Evolutionary conservation across 2,329 filamentous ascomycete genomes (phyloP).

Genomic region (Dactylellina cionopaga): DNA sequence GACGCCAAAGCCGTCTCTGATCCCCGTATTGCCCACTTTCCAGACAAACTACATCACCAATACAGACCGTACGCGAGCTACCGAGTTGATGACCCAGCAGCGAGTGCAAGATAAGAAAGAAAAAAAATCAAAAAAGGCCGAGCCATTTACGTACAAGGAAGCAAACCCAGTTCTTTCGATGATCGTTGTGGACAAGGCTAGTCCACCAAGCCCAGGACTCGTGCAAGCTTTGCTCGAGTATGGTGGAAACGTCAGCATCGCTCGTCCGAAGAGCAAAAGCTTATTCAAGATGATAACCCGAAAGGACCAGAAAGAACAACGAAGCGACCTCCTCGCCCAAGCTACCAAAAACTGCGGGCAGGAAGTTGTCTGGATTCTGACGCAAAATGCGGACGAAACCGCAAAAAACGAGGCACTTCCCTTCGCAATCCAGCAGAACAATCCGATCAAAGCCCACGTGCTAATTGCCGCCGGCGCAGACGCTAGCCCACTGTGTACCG

Average conservation of each 20-base stretch:
- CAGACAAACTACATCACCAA: conserved; percentile 12
- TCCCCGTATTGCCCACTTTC: conserved; percentile 1
- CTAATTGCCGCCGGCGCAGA: conserved; percentile 9
- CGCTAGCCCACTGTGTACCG: neutral
- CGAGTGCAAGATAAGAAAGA: conserved; percentile 18
- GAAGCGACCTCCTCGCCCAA: conserved; percentile 21
- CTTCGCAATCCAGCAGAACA: conserved; percentile 2
- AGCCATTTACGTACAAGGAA: conserved; percentile 15
- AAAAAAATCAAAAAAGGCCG: conserved; percentile 17
- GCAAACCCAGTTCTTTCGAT: conserved; percentile 13
- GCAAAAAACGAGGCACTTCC: conserved; percentile 12
- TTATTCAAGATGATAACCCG: conserved; percentile 17
- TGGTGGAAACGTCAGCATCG: conserved; percentile 13
- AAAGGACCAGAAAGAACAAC: conserved; percentile 4
- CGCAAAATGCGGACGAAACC: conserved; percentile 3
- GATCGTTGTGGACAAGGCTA: neutral
- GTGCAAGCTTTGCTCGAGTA: conserved; percentile 13
- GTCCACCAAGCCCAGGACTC: conserved; percentile 3
- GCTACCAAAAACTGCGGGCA: conserved; percentile 10
- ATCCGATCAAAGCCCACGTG: neutral
- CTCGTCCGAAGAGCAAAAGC: conserved; percentile 18
- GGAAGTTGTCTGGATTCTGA: conserved; percentile 12
- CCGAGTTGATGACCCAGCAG: conserved; percentile 11
- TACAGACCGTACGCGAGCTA: conserved; percentile 1
- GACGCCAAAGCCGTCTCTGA: neutral